Base-by-base conservation (phyloP, 768 basidiomycete species). In the Psilocybe sp. region DNA sequence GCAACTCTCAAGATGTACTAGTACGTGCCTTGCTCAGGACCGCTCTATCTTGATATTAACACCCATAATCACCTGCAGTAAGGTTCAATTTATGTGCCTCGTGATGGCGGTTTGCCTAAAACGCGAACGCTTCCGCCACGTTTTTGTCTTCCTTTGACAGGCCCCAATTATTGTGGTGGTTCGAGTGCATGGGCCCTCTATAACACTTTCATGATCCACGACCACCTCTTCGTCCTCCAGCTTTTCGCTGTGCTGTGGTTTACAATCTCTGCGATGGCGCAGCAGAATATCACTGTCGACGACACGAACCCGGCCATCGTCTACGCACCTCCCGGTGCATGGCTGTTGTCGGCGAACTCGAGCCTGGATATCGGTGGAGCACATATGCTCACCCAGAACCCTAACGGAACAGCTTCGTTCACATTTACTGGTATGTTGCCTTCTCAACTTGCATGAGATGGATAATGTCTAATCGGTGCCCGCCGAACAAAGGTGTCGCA, bases 401-500 rank as follows among this genome's bases (percentile, higher is more conserved):
- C 66, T 5, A 59, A 55, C 41, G 72, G 66, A n/a, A 73, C 64
- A 12, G 76, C 76, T n/a, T 61, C 63, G 2, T 69, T 76, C 47
- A 64, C 51, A 1, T 78, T 77, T 53, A 73, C 69, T 32, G 75
- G 75, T 76, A 44, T 40, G 61, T 53, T 32, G 7, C 13, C 40
- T 31, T 36, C 40, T 16, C 28, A 33, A 16, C 35, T 14, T 32
- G 13, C 16, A 16, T 5, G 6, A n/a, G 32, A n/a, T n/a, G n/a
- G 35, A 14, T 23, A 11, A 7, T 12, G 0, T 23, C 13, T 49
- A 36, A 31, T 15, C 13, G 11, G 60, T 47, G 19, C 15, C 31
- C 41, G 8, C 34, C 23, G 18, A 16, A 45, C 34, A 9, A 49
- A 77, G 77, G 76, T 23, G 65, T 70, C 5, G 72, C 72, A 1